Base-by-base conservation (phyloP, 2,329 filamentous ascomycete genomes). In the Ambrosiella cleistominuta region DNA sequence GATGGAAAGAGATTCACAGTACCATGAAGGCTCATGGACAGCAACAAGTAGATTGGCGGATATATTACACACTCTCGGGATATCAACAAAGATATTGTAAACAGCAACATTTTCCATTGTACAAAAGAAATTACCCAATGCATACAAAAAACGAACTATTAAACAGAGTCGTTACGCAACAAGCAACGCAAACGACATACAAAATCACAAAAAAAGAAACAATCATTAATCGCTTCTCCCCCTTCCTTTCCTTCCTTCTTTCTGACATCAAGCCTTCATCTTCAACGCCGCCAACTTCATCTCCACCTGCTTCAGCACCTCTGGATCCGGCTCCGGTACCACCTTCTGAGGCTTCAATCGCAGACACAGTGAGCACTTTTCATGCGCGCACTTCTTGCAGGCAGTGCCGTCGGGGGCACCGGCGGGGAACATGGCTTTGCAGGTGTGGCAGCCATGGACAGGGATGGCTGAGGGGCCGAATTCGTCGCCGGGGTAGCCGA, bases 401-500 rank as follows among this genome's bases (percentile, higher is more conserved):
- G 70, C 69, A 5, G 73, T 73, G 6, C 75, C 76, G 47, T 79
- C 71, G 2, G 75, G 70, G 1, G 76, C 72, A 19, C 72, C 68
- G 1, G 70, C 66, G 0, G 75, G 74, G 66, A 80, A 85, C 45
- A 79, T 72, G 15, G 74, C 74, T 65, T 75, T 74, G 71, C 85
- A 89, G 57, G 75, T 70, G 63, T 82, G 76, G 68, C 85, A 88
- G 38, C 73, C 72, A 66, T 78, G 78, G 56, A 78, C 72, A 27
- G 76, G 74, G 40, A 74, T 70, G 61, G 75, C 74, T 60, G 70
- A 75, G 2, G 70, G 68, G 1, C 77, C 77, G 56, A 77, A 79
- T 40, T 71, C 76, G 64, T 87, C 83, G 47, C 83, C 81, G 3
- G 82, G 83, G 66, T 86, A 86, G 49, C 82, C 83, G 62, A 80